Percentiles rank a stretch among this genome's conserved stretches.
These are phyloP conservation scores for Mikania micrantha DNA, from an alignment of 129 eudicot genomes.

Conservation along the genomic window DNA sequence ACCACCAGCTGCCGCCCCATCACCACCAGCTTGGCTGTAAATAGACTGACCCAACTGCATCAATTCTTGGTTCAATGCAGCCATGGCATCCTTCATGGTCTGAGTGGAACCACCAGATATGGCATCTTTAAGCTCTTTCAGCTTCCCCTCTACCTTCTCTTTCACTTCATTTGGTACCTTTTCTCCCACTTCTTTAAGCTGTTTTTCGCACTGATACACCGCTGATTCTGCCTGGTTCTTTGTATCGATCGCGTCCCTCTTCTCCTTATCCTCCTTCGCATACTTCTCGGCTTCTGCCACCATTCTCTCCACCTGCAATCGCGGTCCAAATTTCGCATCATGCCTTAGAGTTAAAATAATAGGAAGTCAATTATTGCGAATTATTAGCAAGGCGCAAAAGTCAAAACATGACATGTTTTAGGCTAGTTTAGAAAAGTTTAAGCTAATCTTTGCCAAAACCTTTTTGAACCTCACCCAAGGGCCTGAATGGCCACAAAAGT, in stretches of 20 bases:
- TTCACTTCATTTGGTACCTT: conserved; percentile 61
- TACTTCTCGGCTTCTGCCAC: conserved; percentile 71
- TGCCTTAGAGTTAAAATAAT: neutral
- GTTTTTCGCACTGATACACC: conserved; percentile 80
- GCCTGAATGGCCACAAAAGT: too few species aligned
- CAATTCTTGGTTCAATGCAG: conserved; percentile 63
- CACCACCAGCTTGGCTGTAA: conserved; percentile 64
- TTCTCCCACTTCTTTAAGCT: conserved; percentile 78
- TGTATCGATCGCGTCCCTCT: conserved; percentile 78
- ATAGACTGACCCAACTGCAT: conserved; percentile 70
- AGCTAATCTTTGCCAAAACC: too few species aligned
- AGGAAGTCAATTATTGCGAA: neutral
- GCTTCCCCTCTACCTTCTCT: conserved; percentile 61
- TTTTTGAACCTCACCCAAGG: too few species aligned
- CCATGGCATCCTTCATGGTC: conserved; percentile 60
- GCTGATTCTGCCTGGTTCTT: conserved; percentile 80
- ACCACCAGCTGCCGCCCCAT: conserved; percentile 17
- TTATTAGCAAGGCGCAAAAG: too few species aligned
- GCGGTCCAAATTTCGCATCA: neutral
- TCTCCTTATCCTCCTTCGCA: conserved; percentile 90
- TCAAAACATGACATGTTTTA: too few species aligned
- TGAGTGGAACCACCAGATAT: conserved; percentile 49
- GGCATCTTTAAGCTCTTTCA: conserved; percentile 53
- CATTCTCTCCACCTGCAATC: conserved; percentile 66
- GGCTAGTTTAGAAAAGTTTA: too few species aligned